phyloP scores from a whole-genome alignment of 805 yeast species.

The Scheffersomyces ergatensis region DNA sequence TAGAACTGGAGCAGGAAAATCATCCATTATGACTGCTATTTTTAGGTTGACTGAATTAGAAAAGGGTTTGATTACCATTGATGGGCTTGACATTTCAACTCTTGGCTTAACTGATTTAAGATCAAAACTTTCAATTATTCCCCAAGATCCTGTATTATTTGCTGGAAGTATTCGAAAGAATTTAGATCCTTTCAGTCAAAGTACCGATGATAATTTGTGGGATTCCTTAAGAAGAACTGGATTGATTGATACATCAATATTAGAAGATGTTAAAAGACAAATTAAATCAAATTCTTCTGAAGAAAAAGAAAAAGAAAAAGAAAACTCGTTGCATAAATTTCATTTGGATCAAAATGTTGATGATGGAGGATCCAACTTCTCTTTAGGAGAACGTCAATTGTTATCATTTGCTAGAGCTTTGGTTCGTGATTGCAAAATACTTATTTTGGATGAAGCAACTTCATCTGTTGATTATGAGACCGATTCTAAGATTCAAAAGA shows the following conservation, averaged over 20 bases:
- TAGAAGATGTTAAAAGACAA: slow-evolving; percentile 15
- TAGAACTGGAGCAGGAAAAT: slow-evolving; percentile 81
- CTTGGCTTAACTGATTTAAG: slow-evolving; percentile 50
- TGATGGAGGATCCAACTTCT: slow-evolving; percentile 34
- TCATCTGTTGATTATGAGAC: slow-evolving; percentile 39
- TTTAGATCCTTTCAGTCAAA: slow-evolving; percentile 56
- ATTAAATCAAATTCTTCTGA: slow-evolving; percentile 7
- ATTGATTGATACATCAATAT: slow-evolving; percentile 32
- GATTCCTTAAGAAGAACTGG: slow-evolving; percentile 52
- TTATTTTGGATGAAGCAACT: slow-evolving; percentile 40
- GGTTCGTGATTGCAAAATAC: slow-evolving; percentile 32
- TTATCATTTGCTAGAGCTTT: slow-evolving; percentile 37
- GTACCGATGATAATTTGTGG: slow-evolving; percentile 51
- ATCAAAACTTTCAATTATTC: slow-evolving; percentile 56
- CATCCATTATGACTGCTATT: slow-evolving; percentile 58
- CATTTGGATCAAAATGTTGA: slow-evolving; percentile 35
- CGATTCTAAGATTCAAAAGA: slow-evolving; percentile 32
- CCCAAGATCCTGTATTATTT: slow-evolving; percentile 66
- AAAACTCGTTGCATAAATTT: slow-evolving; percentile 29
- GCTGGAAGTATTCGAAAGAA: slow-evolving; percentile 53
- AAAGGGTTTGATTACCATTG: slow-evolving; percentile 48
- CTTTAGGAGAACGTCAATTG: slow-evolving; percentile 37
- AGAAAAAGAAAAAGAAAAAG: too few relatives aligned
- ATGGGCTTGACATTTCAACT: slow-evolving; percentile 48
- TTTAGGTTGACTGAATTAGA: slow-evolving; percentile 52